phyloP scores from a whole-genome alignment of 1,284 basidiomycete genomes.

The Ustilago loliicola region DNA sequence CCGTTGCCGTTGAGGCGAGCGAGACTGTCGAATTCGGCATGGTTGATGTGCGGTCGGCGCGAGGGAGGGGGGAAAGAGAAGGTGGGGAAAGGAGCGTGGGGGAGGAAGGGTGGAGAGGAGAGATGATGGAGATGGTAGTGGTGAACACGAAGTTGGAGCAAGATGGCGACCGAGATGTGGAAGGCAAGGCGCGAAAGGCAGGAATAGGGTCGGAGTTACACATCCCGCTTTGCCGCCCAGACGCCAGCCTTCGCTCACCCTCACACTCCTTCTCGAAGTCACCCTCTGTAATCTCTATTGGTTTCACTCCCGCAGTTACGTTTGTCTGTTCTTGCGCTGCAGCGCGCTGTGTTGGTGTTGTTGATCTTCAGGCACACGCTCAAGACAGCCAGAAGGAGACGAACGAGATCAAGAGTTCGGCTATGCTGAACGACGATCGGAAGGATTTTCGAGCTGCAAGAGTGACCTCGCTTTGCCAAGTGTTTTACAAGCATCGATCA shows the following conservation, averaged over 20 bases:
- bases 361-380: conserved; percentile 21
- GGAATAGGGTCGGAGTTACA: conserved; percentile 12
- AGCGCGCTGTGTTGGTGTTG: not conserved
- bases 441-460: conserved; percentile 9
- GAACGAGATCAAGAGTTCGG: conserved; percentile 14
- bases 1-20: not conserved
- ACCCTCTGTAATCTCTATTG: not conserved
- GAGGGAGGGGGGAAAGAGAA: not conserved
- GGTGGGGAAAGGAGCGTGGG: not conserved
- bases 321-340: not conserved
- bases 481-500: not conserved
- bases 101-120: conserved; percentile 7
- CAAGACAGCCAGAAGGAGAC: not conserved
- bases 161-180: not conserved
- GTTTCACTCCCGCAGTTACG: not conserved
- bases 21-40: not conserved
- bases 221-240: not conserved
- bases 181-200: not conserved
- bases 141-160: conserved; percentile 2
- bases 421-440: conserved; percentile 43
- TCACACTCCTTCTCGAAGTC: conserved; percentile 1
- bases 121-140: not conserved
- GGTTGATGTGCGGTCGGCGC: not conserved
- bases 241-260: not conserved
- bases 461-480: not conserved